Evolutionary conservation across 1,284 basidiomycete species (phyloP), one percentile per base, ranked within the genome.

Genomic region (Apiotrichum akiyoshidainum): DNA sequence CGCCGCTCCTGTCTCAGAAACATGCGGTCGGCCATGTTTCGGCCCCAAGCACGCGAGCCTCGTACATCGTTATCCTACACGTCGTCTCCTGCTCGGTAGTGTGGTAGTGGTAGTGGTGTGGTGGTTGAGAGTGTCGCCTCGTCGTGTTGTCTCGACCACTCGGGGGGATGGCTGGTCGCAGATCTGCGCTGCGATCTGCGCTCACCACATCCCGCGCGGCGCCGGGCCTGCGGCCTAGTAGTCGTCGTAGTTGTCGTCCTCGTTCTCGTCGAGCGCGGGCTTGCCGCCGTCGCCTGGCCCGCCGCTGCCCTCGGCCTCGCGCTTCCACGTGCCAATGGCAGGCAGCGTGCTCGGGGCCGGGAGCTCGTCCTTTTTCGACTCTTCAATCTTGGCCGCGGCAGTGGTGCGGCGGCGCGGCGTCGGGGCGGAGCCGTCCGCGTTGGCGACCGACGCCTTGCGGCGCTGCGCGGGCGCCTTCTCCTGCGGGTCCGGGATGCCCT

Each of bases 401-500:
- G 42, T 52, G 13, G 8, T 17, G 17, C 47, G 46, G 33, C 48
- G 59, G 19, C 59, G 54, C 5, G 37, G 33, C 26, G 53, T 52
- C n/a, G 45, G 37, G 33, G 41, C 35, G 50, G 39, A 22, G 22
- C 42, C 55, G 9, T 35, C 40, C n/a, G 19, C 42, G 52, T 6
- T 33, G 35, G 51, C 51, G 5, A 46, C 42, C 0, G 46, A 33
- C 39, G 45, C 19, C 58, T 60, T 60, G 58, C 62, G 62, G 16
- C 56, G 55, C 16, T 52, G 22, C 0, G 55, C 48, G 1, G 50
- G 19, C 31, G 55, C 51, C 53, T 58, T 60, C 10, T 59, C 69
- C 46, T 88, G 88, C 0, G 93, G 92, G 76, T 98, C 95, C 0
- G 92, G 88, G 2, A 97, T 87, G 46, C 82, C 81, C 70, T 89